These are phyloP conservation scores for Colletotrichum spaethianum DNA, from an alignment of 2,329 filamentous ascomycete species.

Conservation along the genomic window DNA sequence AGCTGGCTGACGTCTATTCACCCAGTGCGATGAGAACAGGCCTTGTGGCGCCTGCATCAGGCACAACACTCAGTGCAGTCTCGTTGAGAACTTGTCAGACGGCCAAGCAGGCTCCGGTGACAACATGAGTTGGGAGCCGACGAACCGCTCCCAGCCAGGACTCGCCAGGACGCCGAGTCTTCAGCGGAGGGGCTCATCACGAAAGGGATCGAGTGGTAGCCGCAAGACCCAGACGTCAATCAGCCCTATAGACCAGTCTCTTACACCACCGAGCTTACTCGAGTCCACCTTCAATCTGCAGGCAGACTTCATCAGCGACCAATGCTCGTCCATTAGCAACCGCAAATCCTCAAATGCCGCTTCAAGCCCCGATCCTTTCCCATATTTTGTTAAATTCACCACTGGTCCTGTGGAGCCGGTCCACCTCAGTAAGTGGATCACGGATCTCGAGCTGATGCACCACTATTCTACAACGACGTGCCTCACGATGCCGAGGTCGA, in stretches of 20 bases:
- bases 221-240: constrained; percentile 24
- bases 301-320: constrained; percentile 24
- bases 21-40: constrained; percentile 55
- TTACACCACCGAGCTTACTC: constrained; percentile 23
- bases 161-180: constrained; percentile 6
- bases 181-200: constrained; percentile 8
- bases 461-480: constrained; percentile 51
- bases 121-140: constrained; percentile 17
- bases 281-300: constrained; percentile 19
- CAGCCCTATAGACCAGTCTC: constrained; percentile 21
- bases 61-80: constrained; percentile 53
- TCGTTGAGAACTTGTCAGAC: constrained; percentile 40
- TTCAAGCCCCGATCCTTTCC: constrained; percentile 37
- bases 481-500: constrained; percentile 48
- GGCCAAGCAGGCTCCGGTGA: constrained; percentile 22
- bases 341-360: constrained; percentile 20
- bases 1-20: constrained; percentile 21
- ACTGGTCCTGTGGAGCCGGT: constrained; percentile 41
- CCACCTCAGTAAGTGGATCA: constrained; percentile 48
- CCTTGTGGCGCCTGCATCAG: constrained; percentile 55
- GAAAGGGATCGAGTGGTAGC: constrained; percentile 17
- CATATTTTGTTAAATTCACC: constrained; percentile 46
- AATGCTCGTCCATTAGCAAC: constrained; percentile 7
- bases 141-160: background rate
- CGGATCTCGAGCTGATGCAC: constrained; percentile 55